Conservation (phyloP, 257 asterid genomes). For the Rehmannia glutinosa region DNA sequence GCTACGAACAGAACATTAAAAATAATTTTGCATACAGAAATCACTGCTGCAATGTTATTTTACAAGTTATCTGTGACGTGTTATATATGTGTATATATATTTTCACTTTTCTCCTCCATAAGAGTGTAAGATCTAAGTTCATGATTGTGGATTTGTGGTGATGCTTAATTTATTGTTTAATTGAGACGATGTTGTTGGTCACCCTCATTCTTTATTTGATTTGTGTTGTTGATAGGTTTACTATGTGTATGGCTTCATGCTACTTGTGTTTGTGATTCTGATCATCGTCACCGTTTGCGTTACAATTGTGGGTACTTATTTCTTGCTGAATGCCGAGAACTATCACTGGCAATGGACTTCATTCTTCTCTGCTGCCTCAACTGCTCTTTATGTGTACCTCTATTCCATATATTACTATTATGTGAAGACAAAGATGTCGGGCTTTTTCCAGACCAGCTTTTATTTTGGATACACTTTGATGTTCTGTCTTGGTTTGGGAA, state of each 20-base stretch:
- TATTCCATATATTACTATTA: constrained; percentile 68
- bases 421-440: constrained; percentile 80
- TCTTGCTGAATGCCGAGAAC: constrained; percentile 85
- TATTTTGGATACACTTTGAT: constrained; percentile 80
- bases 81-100: background rate
- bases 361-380: constrained; percentile 79
- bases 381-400: constrained; percentile 67
- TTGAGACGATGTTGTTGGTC: no score
- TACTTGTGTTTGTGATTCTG: constrained; percentile 72
- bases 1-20: background rate
- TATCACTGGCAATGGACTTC: constrained; percentile 93
- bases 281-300: constrained; percentile 83
- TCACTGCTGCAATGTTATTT: background rate
- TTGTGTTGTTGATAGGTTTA: constrained; percentile 51
- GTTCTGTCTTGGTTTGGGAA: constrained; percentile 82
- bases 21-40: background rate
- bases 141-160: no score
- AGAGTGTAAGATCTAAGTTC: background rate
- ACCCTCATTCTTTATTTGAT: background rate
- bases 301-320: constrained; percentile 84
- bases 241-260: constrained; percentile 86
- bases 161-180: no score
- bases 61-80: background rate
- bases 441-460: constrained; percentile 89
- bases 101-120: background rate